These are phyloP conservation scores for Mucor sp. DNA, from an alignment of 371 early-diverging fungal species.

Conservation along the genomic window DNA sequence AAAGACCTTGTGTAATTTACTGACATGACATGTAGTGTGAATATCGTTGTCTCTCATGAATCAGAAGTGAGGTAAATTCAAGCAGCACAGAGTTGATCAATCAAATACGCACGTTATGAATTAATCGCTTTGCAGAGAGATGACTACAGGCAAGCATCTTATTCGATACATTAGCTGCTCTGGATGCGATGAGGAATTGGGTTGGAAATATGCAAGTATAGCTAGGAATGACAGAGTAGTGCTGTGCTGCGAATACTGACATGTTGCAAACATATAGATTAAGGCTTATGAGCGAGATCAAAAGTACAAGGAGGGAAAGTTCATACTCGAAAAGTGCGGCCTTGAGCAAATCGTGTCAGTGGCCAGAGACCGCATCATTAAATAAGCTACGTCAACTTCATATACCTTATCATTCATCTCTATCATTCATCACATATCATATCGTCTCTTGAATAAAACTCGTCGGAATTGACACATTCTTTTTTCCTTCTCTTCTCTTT, in stretches of 20 bases:
- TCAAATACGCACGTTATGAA: conserved; percentile 14
- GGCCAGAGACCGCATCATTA: not conserved
- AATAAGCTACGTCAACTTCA: not conserved
- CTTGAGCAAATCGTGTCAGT: not conserved
- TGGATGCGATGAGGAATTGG: conserved; percentile 61
- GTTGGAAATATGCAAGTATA: conserved; percentile 75
- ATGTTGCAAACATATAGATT: conserved; percentile 33
- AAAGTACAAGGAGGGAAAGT: conserved; percentile 77
- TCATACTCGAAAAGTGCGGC: conserved; percentile 51
- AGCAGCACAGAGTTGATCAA: conserved; percentile 41
- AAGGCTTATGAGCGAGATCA: conserved; percentile 63
- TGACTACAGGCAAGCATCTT: conserved; percentile 73
- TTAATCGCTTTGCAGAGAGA: conserved; percentile 45
- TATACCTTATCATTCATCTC: not conserved
- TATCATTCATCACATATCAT: not conserved
- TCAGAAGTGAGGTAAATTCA: conserved; percentile 7
- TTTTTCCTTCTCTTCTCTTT: not conserved
- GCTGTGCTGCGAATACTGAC: not conserved
- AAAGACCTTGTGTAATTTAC: not conserved
- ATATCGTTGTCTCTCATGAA: not conserved
- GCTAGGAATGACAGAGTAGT: not conserved
- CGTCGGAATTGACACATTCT: not conserved
- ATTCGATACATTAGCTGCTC: conserved; percentile 67
- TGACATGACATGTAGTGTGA: conserved; percentile 4
- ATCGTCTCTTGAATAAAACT: not conserved